phyloP scores from a whole-genome alignment of 495 filamentous ascomycete genomes.

The Amorphotheca resinae region DNA sequence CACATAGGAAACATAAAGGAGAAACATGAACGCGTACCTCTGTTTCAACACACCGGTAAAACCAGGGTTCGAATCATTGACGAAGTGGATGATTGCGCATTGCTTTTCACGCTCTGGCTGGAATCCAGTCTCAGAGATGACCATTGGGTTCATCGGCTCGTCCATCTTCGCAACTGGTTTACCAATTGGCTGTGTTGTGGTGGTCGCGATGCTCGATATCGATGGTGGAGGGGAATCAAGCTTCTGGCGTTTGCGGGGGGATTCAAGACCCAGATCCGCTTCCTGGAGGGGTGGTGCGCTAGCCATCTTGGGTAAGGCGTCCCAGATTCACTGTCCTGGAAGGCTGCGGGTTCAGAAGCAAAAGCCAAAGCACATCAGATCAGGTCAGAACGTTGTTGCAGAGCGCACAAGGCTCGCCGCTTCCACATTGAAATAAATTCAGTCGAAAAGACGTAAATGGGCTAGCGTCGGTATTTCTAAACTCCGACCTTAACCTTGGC shows the following conservation, averaged over 20 bases:
- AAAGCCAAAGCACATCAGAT: no score
- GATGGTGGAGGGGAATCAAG: not conserved
- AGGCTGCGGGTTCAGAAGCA: no score
- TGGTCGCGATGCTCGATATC: not conserved
- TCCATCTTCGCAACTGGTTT: slow-evolving; percentile 2
- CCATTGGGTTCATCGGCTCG: not conserved
- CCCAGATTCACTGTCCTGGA: no score
- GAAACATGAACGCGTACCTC: no score
- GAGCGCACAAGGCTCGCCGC: no score
- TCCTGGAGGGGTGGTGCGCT: not conserved
- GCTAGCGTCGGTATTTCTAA: no score
- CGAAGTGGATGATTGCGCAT: slow-evolving; percentile 45
- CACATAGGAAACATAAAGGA: no score
- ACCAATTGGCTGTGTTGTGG: not conserved
- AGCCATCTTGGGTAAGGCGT: slow-evolving; percentile 7
- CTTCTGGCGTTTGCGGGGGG: slow-evolving; percentile 1
- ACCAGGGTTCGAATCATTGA: slow-evolving; percentile 34
- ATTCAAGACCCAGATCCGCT: not conserved
- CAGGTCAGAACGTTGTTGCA: no score
- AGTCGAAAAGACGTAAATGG: no score
- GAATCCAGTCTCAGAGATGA: not conserved
- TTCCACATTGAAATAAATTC: no score
- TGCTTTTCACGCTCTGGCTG: slow-evolving; percentile 28
- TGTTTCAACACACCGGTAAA: slow-evolving; percentile 48
- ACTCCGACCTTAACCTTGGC: no score